Conservation (phyloP, 2,329 filamentous ascomycete genomes). For the Fusarium buxicola region DNA sequence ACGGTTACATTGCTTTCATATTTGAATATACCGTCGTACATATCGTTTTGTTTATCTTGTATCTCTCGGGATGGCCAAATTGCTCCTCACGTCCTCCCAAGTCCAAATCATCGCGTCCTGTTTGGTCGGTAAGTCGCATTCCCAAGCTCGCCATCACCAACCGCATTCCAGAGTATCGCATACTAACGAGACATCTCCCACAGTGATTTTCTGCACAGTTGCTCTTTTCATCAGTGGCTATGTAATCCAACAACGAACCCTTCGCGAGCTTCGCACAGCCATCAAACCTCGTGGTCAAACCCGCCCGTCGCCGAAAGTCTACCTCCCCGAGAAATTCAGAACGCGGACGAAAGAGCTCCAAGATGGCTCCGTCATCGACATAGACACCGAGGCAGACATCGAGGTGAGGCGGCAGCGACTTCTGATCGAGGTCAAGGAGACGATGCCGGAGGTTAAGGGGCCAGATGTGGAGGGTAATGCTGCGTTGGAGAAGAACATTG, state of each 20-base stretch:
- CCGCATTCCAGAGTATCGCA: slow-evolving; percentile 31
- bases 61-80: slow-evolving; percentile 48
- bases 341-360: slow-evolving; percentile 58
- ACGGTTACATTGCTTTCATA: background rate
- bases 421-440: slow-evolving; percentile 52
- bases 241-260: slow-evolving; percentile 85
- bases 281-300: slow-evolving; percentile 63
- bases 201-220: slow-evolving; percentile 81
- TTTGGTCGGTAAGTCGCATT: slow-evolving; percentile 65
- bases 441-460: slow-evolving; percentile 40
- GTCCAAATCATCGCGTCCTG: slow-evolving; percentile 76
- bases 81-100: slow-evolving; percentile 76
- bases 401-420: slow-evolving; percentile 45
- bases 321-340: slow-evolving; percentile 64
- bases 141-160: slow-evolving; percentile 16
- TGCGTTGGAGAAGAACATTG: slow-evolving; percentile 44
- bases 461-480: slow-evolving; percentile 28
- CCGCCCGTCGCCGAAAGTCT: slow-evolving; percentile 59
- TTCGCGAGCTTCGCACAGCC: slow-evolving; percentile 79
- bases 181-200: slow-evolving; percentile 15
- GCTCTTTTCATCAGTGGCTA: slow-evolving; percentile 91
- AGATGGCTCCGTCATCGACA: slow-evolving; percentile 58
- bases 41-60: background rate
- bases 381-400: slow-evolving; percentile 52
- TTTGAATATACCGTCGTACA: background rate